Conservation (phyloP, 495 filamentous ascomycete genomes). For the Baudoinia panamericana region DNA sequence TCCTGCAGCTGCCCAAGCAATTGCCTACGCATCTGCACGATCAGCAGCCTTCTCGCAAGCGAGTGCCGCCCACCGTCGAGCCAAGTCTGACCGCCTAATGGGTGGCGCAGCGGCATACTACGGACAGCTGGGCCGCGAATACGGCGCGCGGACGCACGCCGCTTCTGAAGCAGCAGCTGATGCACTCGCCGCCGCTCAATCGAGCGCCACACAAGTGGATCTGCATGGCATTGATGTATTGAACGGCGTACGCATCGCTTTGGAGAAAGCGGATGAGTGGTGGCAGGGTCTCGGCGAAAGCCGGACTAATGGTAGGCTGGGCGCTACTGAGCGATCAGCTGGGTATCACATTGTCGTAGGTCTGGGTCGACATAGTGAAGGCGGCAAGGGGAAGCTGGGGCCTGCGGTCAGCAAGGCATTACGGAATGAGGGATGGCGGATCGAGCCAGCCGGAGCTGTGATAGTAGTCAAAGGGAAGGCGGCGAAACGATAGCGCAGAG, state of each 20-base stretch:
- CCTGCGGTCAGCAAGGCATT: conserved; percentile 71
- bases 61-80: conserved; percentile 45
- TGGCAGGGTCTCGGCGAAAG: conserved; percentile 61
- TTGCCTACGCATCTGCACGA: conserved; percentile 33
- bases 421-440: conserved; percentile 66
- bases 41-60: conserved; percentile 46
- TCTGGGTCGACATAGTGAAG: conserved; percentile 61
- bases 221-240: conserved; percentile 73
- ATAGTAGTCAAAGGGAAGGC: conserved; percentile 3
- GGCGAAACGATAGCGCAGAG: not conserved
- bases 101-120: conserved; percentile 57
- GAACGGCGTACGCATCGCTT: conserved; percentile 65
- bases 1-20: conserved; percentile 14
- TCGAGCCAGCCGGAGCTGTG: conserved; percentile 33
- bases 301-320: conserved; percentile 28
- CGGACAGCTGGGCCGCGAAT: conserved; percentile 42
- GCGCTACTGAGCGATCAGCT: conserved; percentile 19
- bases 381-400: conserved; percentile 59
- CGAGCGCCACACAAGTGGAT: conserved; percentile 43
- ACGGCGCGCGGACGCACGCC: conserved; percentile 34
- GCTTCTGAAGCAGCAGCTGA: conserved; percentile 23
- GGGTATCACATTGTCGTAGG: conserved; percentile 70
- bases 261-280: conserved; percentile 55
- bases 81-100: conserved; percentile 52
- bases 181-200: conserved; percentile 43